Evolutionary conservation across 2,329 filamentous ascomycete species (phyloP).

Genomic region (Colletotrichum melonis): DNA sequence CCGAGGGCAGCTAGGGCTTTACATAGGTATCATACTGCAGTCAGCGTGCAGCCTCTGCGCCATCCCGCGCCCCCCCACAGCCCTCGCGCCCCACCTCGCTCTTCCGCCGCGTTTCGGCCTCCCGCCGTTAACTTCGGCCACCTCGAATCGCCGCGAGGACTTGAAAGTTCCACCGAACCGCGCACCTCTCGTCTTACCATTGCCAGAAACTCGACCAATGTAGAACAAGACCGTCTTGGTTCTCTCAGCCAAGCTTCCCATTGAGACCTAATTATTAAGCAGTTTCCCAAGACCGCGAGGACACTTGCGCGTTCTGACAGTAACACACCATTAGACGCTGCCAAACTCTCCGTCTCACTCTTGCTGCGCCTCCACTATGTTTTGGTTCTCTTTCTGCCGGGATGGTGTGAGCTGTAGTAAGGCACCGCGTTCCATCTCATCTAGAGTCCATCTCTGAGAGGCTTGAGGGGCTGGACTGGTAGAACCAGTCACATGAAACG

Average conservation of each 20-base stretch:
- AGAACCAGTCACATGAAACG: not conserved
- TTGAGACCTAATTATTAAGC: not conserved
- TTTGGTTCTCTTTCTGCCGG: not conserved
- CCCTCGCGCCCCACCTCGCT: not conserved
- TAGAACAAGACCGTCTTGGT: not conserved
- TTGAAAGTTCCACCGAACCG: not conserved
- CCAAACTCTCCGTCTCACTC: not conserved
- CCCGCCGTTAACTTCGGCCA: not conserved
- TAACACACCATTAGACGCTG: not conserved
- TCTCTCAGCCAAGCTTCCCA: not conserved
- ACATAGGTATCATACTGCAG: not conserved
- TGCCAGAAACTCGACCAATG: not conserved
- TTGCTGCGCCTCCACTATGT: not conserved
- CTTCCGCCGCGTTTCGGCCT: not conserved
- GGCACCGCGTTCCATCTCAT: not conserved
- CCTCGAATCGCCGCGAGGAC: not conserved
- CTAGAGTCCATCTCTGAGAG: not conserved
- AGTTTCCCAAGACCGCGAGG: constrained; percentile 5
- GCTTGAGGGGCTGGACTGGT: not conserved
- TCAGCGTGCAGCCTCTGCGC: not conserved
- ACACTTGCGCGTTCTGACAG: constrained; percentile 20
- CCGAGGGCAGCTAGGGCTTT: fast-evolving
- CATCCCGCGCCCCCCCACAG: not conserved
- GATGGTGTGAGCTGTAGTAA: not conserved
- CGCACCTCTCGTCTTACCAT: not conserved